Percentiles rank a stretch among this genome's conserved stretches.
phyloP scores from a whole-genome alignment of 2,329 filamentous ascomycete genomes.

The Colletotrichum salicis region DNA sequence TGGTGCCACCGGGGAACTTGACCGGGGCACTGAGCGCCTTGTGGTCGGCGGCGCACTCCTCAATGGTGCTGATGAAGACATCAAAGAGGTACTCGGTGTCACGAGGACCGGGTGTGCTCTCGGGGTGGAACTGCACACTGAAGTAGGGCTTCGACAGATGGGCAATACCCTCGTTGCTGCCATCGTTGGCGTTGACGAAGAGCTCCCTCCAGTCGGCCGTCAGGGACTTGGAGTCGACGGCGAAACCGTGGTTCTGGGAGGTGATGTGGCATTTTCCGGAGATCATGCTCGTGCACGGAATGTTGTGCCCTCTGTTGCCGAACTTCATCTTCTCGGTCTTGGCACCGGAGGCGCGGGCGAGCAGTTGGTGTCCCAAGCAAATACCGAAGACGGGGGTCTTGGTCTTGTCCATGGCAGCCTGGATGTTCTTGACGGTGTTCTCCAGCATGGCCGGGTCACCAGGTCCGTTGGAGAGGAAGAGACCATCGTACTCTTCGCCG shows the following conservation, averaged over 20 bases:
- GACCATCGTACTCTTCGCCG: constrained; percentile 89
- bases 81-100: constrained; percentile 98
- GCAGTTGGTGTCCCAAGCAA: constrained; percentile 92
- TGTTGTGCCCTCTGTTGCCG: constrained; percentile 98
- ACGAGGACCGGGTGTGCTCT: constrained; percentile 92
- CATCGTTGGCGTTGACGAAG: constrained; percentile 98
- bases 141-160: constrained; percentile 89
- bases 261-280: constrained; percentile 99
- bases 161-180: constrained; percentile 97
- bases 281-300: constrained; percentile 94
- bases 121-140: constrained; percentile 99
- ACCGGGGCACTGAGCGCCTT: constrained; percentile 78
- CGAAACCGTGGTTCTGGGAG: constrained; percentile 97
- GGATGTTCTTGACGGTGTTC: constrained; percentile 81
- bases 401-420: constrained; percentile 79
- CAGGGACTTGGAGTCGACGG: constrained; percentile 83
- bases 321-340: constrained; percentile 97
- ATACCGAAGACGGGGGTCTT: constrained; percentile 94
- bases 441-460: constrained; percentile 92
- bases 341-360: constrained; percentile 88
- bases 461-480: constrained; percentile 98
- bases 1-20: constrained; percentile 85
- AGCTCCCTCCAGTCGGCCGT: constrained; percentile 88
- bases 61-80: constrained; percentile 90
- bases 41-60: constrained; percentile 74